Conservation (phyloP, 2,329 filamentous ascomycete genomes). For the Raffaelea albimanens region DNA sequence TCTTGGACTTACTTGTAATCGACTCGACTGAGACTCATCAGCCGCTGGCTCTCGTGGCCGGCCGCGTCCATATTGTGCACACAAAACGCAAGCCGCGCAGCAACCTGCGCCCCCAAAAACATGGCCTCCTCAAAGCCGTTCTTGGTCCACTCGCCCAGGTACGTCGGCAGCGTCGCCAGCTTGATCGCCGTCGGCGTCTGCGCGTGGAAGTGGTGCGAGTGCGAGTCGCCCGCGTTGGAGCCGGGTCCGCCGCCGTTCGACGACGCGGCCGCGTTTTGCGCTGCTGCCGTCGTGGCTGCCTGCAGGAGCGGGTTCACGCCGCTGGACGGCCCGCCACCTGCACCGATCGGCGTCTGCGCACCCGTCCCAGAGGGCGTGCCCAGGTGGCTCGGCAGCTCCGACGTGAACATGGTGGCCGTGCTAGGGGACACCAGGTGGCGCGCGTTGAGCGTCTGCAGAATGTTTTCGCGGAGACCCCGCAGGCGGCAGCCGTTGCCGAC, state of each 20-base stretch:
- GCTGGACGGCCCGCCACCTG: conserved; percentile 22
- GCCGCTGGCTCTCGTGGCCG: conserved; percentile 40
- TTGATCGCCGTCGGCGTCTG: conserved; percentile 80
- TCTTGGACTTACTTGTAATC: conserved; percentile 53
- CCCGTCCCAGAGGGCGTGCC: conserved; percentile 86
- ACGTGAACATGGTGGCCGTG: conserved; percentile 93
- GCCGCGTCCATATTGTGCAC: conserved; percentile 47
- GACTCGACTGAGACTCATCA: conserved; percentile 47
- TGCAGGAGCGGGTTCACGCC: conserved; percentile 81
- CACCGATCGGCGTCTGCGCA: conserved; percentile 72
- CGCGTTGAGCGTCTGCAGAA: conserved; percentile 66
- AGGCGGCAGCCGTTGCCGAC: conserved; percentile 74
- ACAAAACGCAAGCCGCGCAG: conserved; percentile 54
- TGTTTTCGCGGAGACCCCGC: conserved; percentile 78
- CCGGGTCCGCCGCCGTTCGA: conserved; percentile 31
- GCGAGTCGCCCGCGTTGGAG: conserved; percentile 20
- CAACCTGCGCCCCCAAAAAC: conserved; percentile 82
- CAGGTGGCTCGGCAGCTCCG: conserved; percentile 87
- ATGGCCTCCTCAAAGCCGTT: conserved; percentile 69
- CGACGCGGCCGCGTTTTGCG: conserved; percentile 5
- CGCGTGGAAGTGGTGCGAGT: conserved; percentile 46
- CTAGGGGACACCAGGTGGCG: conserved; percentile 88
- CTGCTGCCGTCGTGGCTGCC: conserved; percentile 33
- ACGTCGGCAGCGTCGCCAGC: conserved; percentile 66
- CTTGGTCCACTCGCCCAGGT: conserved; percentile 87